Evolutionary conservation across 139 green algal species (phyloP).

Genomic region (Zygnema circumcarinatum): DNA sequence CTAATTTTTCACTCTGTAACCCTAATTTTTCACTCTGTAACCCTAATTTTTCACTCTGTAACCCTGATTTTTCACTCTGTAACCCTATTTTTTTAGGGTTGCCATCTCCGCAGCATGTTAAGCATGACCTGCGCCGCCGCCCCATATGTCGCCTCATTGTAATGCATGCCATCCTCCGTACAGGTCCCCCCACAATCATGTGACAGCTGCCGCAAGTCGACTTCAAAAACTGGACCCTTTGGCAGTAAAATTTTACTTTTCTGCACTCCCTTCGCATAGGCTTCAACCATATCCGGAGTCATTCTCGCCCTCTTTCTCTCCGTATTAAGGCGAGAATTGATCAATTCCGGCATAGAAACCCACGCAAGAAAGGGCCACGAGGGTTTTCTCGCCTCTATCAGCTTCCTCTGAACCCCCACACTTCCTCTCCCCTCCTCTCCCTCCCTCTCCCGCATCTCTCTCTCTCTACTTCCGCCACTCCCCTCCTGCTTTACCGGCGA

Average conservation of each 20-base stretch:
- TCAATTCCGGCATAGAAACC: neutral
- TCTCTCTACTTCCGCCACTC: neutral
- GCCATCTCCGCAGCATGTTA: too few species aligned
- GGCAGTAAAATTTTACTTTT: neutral
- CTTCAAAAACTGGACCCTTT: neutral
- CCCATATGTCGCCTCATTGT: constrained; percentile 9
- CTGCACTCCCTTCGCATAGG: neutral
- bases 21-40: too few species aligned
- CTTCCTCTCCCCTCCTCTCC: too few species aligned
- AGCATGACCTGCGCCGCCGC: constrained; percentile 28
- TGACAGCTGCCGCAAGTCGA: neutral
- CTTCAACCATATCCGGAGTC: neutral
- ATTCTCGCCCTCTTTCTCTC: constrained; percentile 12
- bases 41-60: too few species aligned
- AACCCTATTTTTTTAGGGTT: too few species aligned
- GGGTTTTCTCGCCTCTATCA: neutral
- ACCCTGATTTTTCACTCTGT: too few species aligned
- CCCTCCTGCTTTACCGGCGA: too few species aligned
- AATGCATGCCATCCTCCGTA: constrained; percentile 20
- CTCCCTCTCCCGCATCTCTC: too few species aligned
- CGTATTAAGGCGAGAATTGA: constrained; percentile 7
- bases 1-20: too few species aligned
- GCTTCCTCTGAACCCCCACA: neutral
- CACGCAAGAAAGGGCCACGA: too few species aligned
- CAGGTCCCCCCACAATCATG: neutral